A percentile compares a stretch with the other conserved stretches of the same genome.
Conservation (phyloP, 2,329 filamentous ascomycete genomes). For the Hymenoscyphus repandus region DNA sequence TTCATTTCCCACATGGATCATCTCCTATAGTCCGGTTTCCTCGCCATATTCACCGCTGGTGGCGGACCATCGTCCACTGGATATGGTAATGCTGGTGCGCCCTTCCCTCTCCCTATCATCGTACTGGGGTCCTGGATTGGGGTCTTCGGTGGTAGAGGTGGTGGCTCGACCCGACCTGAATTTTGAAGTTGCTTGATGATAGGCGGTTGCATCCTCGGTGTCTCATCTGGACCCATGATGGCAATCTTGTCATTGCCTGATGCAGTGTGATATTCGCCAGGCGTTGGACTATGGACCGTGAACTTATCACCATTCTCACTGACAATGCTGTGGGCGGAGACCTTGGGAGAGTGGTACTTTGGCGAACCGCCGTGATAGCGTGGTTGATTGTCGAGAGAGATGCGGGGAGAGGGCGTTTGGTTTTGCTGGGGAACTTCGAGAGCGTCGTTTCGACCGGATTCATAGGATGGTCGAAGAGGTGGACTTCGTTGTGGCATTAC, state of each 20-base stretch:
- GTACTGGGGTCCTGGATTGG: constrained; percentile 52
- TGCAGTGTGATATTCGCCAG: constrained; percentile 52
- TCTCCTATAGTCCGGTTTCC: constrained; percentile 56
- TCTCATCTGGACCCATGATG: constrained; percentile 55
- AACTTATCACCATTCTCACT: constrained; percentile 41
- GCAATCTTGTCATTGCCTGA: constrained; percentile 64
- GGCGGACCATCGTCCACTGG: constrained; percentile 76
- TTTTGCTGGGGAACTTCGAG: constrained; percentile 22
- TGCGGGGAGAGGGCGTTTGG: constrained; percentile 30
- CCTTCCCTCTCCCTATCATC: constrained; percentile 19
- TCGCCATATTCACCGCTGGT: constrained; percentile 76
- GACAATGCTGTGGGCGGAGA: constrained; percentile 21
- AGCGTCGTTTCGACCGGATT: constrained; percentile 27
- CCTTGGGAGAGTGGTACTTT: constrained; percentile 33
- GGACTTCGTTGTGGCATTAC: constrained; percentile 16
- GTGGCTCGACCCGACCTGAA: constrained; percentile 46
- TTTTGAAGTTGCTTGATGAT: constrained; percentile 4
- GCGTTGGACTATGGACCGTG: constrained; percentile 51
- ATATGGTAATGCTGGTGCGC: constrained; percentile 49
- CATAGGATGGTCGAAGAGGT: constrained; percentile 30
- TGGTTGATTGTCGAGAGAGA: constrained; percentile 31
- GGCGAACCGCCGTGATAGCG: constrained; percentile 29
- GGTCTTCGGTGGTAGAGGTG: constrained; percentile 73
- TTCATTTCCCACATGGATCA: neutral
- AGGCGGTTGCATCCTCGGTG: constrained; percentile 36